Base-by-base conservation (phyloP, 495 filamentous ascomycete genomes). In the Xylaria palmicola region DNA sequence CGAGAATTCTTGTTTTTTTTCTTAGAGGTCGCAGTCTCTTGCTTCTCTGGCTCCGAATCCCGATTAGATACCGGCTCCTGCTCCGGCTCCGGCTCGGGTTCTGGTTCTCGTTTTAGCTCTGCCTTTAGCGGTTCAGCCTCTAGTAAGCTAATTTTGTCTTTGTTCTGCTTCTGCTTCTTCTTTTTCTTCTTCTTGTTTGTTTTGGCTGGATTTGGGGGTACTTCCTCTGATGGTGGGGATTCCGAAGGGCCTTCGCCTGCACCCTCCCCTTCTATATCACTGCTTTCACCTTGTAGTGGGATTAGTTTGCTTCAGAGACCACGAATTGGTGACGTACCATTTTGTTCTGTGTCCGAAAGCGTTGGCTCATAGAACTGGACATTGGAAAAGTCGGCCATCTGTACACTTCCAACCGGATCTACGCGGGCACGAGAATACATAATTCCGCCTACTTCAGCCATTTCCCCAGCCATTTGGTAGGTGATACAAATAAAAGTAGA, bases 301-400 rank as follows among this genome's bases (percentile, higher is more conserved):
- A 40, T 54, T 61, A 54, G 50, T 30, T 61, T 12, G 30, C 17
- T 43, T 55, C 49, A 15, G 13, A 27, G 0, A 52, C 24, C 17
- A 22, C 4, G 50, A 24, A 7, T 41, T 12, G 22, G 13, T 26
- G 30, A 59, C 65, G 43, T 69, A 69, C 72, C 69, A 66, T 65
- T 20, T 24, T 68, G 43, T 15, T 70, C 68, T 62, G 69, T 54
- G 19, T 76, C 78, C 29, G 71, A 69, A 44, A 72, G 66, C 4
- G 70, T 55, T 17, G 58, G 44, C 52, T 74, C 19, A 57, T 73
- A 66, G 64, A 72, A 77, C 60, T 75, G 58, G 50, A 79, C 65
- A 27, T 72, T 54, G 45, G 70, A 75, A 64, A 70, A 78, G 47
- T 78, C 53, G 62, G 75, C 68, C 59, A 75, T 64, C 70, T 74